phyloP scores from a whole-genome alignment of 2,329 filamentous ascomycete genomes.

The Emmonsiellopsis sp. region DNA sequence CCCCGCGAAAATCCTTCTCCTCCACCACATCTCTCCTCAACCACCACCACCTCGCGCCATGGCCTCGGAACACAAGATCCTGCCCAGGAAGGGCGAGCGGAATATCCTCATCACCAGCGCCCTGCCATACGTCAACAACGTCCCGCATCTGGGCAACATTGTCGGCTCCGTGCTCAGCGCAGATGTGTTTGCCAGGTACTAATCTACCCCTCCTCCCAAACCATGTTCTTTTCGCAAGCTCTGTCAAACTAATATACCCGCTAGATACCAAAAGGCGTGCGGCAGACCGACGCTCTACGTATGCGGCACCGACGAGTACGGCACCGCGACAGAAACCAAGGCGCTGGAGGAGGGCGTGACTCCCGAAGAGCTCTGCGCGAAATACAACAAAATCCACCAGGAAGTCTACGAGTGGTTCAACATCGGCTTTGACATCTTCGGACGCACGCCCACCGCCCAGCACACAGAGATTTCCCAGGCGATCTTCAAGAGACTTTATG shows the following conservation, averaged over 20 bases:
- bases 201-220: background rate
- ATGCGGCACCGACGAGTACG: slow-evolving; percentile 84
- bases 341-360: slow-evolving; percentile 79
- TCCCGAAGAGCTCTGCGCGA: slow-evolving; percentile 76
- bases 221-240: background rate
- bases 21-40: slow-evolving; percentile 5
- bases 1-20: slow-evolving; percentile 7
- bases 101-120: slow-evolving; percentile 89
- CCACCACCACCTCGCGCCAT: slow-evolving; percentile 7
- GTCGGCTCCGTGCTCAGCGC: slow-evolving; percentile 81
- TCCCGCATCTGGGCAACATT: slow-evolving; percentile 81
- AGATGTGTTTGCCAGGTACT: slow-evolving; percentile 65
- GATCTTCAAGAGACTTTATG: slow-evolving; percentile 77
- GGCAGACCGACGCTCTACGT: slow-evolving; percentile 14
- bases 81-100: slow-evolving; percentile 53
- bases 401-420: slow-evolving; percentile 95
- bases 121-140: slow-evolving; percentile 74
- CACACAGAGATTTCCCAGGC: slow-evolving; percentile 91
- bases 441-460: slow-evolving; percentile 76
- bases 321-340: slow-evolving; percentile 92
- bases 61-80: slow-evolving; percentile 12
- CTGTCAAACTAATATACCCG: background rate
- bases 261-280: slow-evolving; percentile 16
- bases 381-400: slow-evolving; percentile 84
- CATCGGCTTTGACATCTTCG: slow-evolving; percentile 90